Conservation (phyloP, 805 yeast species). For the Metschnikowia noctiluminum region DNA sequence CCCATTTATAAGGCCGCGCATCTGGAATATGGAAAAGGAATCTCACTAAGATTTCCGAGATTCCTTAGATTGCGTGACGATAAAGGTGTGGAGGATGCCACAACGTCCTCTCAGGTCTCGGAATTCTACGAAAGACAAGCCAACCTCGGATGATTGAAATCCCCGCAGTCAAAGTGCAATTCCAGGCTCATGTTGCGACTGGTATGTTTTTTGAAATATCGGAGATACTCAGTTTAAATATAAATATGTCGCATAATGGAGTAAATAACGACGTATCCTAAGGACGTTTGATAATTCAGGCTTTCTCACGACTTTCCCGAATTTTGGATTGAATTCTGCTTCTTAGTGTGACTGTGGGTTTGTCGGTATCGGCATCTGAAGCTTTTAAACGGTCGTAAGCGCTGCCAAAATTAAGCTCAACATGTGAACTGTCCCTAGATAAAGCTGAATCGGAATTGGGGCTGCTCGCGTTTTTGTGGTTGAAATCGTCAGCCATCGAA, state of each 20-base stretch:
- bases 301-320: constrained; percentile 32
- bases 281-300: neutral
- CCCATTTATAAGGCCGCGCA: constrained; percentile 88
- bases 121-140: constrained; percentile 81
- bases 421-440: constrained; percentile 25
- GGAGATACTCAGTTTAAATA: too few relatives aligned
- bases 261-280: too few relatives aligned
- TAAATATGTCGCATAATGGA: too few relatives aligned
- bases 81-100: constrained; percentile 81
- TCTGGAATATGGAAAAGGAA: constrained; percentile 70
- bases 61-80: constrained; percentile 83
- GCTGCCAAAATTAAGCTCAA: constrained; percentile 32
- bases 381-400: neutral
- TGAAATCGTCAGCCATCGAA: constrained; percentile 35
- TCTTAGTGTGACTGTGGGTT: constrained; percentile 18
- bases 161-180: too few relatives aligned
- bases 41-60: constrained; percentile 85
- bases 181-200: too few relatives aligned
- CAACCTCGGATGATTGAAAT: constrained; percentile 16
- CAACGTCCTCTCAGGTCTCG: constrained; percentile 76
- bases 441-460: constrained; percentile 13
- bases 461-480: constrained; percentile 6
- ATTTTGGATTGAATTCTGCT: constrained; percentile 35
- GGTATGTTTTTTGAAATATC: too few relatives aligned
- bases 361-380: constrained; percentile 2